phyloP scores from a whole-genome alignment of 352 stramenopile genomes.

The Phytopythium delawarense region DNA sequence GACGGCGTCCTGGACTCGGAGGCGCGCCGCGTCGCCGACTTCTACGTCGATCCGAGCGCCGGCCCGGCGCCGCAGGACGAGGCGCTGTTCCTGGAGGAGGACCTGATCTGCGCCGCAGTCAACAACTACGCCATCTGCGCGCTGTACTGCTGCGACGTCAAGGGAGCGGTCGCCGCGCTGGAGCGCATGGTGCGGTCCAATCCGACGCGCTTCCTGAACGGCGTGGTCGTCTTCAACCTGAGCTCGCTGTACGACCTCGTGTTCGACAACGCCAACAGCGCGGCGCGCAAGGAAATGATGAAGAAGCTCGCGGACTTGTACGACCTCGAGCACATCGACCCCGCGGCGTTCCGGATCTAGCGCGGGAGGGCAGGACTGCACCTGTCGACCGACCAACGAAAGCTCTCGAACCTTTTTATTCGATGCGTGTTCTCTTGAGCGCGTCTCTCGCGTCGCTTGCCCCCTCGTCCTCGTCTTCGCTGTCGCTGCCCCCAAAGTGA shows the following conservation, averaged over 20 bases:
- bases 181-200: constrained; percentile 70
- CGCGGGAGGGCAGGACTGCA: neutral
- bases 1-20: constrained; percentile 58
- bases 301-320: constrained; percentile 71
- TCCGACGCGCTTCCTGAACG: constrained; percentile 63
- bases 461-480: constrained; percentile 14
- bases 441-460: constrained; percentile 12
- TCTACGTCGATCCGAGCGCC: neutral
- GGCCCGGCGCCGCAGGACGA: constrained; percentile 22
- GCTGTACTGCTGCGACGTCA: constrained; percentile 79
- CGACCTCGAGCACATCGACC: constrained; percentile 72
- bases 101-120: constrained; percentile 62
- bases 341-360: constrained; percentile 67
- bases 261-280: constrained; percentile 73
- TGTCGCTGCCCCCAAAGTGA: constrained; percentile 26
- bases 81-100: constrained; percentile 54
- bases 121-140: constrained; percentile 84
- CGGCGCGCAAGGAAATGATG: constrained; percentile 82
- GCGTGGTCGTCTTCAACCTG: constrained; percentile 74
- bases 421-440: constrained; percentile 17
- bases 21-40: neutral
- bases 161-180: constrained; percentile 56
- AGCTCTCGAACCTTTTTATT: constrained; percentile 16
- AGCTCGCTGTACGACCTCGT: constrained; percentile 80
- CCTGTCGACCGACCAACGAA: neutral